Evolutionary conservation across 2,329 filamentous ascomycete species (phyloP).

Genomic region (Fusarium irregulare): DNA sequence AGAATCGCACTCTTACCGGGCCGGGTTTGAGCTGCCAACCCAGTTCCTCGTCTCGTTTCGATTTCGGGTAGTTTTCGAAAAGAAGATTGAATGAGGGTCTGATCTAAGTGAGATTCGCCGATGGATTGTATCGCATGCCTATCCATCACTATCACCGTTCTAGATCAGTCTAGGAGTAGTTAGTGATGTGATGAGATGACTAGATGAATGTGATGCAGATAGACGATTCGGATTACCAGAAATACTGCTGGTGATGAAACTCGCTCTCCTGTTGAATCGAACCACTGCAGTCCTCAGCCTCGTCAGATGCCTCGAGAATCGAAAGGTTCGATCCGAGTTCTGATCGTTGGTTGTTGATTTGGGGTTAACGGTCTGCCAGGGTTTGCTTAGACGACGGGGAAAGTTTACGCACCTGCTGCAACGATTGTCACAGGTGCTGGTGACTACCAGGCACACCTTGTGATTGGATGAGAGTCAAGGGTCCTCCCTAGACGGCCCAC

Average conservation of each 20-base stretch:
- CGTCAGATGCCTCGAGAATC: conserved; percentile 45
- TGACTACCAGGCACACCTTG: conserved; percentile 4
- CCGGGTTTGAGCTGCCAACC: conserved; percentile 37
- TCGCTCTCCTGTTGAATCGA: conserved; percentile 35
- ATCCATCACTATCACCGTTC: conserved; percentile 2
- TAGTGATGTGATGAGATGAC: conserved; percentile 38
- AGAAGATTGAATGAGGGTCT: not conserved
- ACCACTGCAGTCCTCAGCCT: conserved; percentile 38
- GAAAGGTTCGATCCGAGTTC: conserved; percentile 42
- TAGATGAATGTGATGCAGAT: conserved; percentile 30
- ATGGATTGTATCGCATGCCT: conserved; percentile 8
- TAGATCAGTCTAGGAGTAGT: conserved; percentile 5
- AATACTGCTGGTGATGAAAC: conserved; percentile 20
- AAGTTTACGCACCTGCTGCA: conserved; percentile 39
- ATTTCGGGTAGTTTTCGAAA: conserved; percentile 10
- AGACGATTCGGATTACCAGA: not conserved
- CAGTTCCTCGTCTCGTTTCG: conserved; percentile 19
- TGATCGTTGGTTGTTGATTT: conserved; percentile 27
- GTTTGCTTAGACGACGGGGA: conserved; percentile 26
- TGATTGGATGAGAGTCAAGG: conserved; percentile 25
- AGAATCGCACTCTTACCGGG: conserved; percentile 36
- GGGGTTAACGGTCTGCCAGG: conserved; percentile 11
- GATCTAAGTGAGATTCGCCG: not conserved
- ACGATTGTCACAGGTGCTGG: conserved; percentile 41
- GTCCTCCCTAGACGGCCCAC: conserved; percentile 18